Percentiles rank a stretch among this genome's conserved stretches.
Conservation (phyloP, 495 filamentous ascomycete genomes). For the Evernia prunastri region DNA sequence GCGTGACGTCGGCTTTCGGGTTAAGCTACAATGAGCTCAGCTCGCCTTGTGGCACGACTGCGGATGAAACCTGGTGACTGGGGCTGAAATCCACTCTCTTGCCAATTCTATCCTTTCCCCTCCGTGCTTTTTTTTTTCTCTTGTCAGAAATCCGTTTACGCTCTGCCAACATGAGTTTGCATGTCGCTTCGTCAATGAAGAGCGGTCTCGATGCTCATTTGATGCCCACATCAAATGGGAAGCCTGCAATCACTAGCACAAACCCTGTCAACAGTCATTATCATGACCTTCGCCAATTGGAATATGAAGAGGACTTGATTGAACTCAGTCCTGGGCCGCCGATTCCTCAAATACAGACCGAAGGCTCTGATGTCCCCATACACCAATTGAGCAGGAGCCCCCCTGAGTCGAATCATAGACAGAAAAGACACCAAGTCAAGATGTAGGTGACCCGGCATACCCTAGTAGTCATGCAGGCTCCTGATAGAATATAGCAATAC, state of each 20-base stretch:
- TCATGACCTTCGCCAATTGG: constrained; percentile 6
- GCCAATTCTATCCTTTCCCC: not conserved
- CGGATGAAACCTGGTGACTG: too few relatives aligned
- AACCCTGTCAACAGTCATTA: not conserved
- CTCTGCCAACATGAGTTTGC: not conserved
- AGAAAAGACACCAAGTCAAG: not conserved
- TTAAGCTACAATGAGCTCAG: not conserved
- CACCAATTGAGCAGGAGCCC: not conserved
- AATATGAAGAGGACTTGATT: constrained; percentile 8
- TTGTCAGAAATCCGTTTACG: not conserved
- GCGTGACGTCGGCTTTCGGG: not conserved
- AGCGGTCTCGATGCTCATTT: not conserved
- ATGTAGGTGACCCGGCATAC: not conserved
- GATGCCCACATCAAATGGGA: not conserved
- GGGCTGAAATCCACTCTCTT: too few relatives aligned
- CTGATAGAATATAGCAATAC: not conserved
- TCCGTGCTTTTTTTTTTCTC: not conserved
- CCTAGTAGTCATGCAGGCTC: not conserved
- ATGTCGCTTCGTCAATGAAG: not conserved
- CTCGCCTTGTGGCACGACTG: not conserved
- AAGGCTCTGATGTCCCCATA: not conserved
- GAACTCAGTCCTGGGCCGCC: constrained; percentile 2
- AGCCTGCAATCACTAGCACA: not conserved
- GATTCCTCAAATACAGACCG: not conserved
- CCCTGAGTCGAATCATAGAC: not conserved